These are phyloP conservation scores for Bondarzewia mesenterica DNA, from an alignment of 1,284 basidiomycete genomes.

Conservation along the genomic window DNA sequence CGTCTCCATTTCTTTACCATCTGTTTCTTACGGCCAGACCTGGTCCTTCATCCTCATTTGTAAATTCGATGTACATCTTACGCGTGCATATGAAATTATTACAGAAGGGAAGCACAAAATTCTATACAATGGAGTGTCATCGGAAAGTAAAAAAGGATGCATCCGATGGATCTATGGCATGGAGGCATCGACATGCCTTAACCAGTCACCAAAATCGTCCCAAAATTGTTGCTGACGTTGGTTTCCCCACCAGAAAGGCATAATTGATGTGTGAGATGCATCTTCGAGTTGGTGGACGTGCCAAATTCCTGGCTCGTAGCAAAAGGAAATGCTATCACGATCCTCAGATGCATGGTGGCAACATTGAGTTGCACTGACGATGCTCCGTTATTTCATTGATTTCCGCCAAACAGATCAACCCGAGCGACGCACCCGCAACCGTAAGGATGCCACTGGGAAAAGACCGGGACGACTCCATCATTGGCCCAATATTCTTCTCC, in stretches of 20 bases:
- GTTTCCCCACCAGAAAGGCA: constrained; percentile 31
- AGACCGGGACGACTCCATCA: constrained; percentile 43
- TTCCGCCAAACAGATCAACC: too few species aligned
- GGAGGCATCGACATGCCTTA: constrained; percentile 23
- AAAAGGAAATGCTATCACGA: constrained; percentile 8
- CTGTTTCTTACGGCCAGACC: neutral
- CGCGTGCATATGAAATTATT: too few species aligned
- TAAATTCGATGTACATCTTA: too few species aligned
- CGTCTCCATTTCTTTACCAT: neutral
- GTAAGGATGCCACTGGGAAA: constrained; percentile 47
- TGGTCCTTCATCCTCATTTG: neutral
- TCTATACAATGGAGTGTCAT: too few species aligned
- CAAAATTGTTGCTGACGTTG: constrained; percentile 31
- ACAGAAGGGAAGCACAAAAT: too few species aligned
- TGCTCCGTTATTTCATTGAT: too few species aligned
- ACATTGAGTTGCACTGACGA: constrained; percentile 17
- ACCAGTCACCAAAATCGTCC: constrained; percentile 30
- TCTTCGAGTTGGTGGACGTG: constrained; percentile 29
- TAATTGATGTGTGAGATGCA: constrained; percentile 32
- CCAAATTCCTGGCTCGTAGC: constrained; percentile 32
- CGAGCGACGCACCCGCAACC: constrained; percentile 28
- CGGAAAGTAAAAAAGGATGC: too few species aligned
- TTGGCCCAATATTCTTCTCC: constrained; percentile 28
- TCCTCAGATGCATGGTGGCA: constrained; percentile 13
- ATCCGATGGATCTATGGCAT: too few species aligned